Evolutionary conservation across 768 basidiomycete species (phyloP), one percentile per base, ranked within the genome.

Genomic region (Stropharia rugosoannulata): DNA sequence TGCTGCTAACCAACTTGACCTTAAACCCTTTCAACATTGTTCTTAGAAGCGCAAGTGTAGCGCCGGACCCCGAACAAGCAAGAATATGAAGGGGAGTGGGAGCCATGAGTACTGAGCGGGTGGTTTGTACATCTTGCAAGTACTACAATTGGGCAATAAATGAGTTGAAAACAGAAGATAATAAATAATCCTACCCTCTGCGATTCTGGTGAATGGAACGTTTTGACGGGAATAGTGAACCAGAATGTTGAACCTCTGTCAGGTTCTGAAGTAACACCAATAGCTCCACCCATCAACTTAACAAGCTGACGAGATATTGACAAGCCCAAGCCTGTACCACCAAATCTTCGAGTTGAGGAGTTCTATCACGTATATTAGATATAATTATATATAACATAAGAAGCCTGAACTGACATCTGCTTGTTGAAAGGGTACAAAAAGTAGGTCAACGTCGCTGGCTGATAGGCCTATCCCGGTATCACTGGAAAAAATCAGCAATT

Each of bases 381-480:
- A 53, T 40, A 52, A 50, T 35, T 35, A 16, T n/a, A 53, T 12
- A 18, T 36, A 7, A n/a, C 25, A 27, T 6, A 7, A 7, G 12
- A 39, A 11, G 32, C 11, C 29, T 43, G 16, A 11, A 66, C 70
- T 61, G 57, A 77, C 77, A 59, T 89, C 89, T 9, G 87, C 87
- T 69, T 90, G 89, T 59, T 86, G 85, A 61, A 90, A 90, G 8
- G 88, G 88, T 16, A 85, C 81, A 59, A 89, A 90, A 3, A 90
- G 70, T 7, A 82, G 74, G 46, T 85, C 84, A 3, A 85, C 81
- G 57, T 89, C 87, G 56, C 79, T 83, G 6, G 81, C 73, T 6
- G 85, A 80, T 51, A 90, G 69, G 1, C 88, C 87, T 40, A 89
- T 89, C 3, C 89, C 88, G 5, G 86, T 86, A 64, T 90, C 89